Conservation (phyloP, 495 filamentous ascomycete genomes). For the Pyrenula massariospora region DNA sequence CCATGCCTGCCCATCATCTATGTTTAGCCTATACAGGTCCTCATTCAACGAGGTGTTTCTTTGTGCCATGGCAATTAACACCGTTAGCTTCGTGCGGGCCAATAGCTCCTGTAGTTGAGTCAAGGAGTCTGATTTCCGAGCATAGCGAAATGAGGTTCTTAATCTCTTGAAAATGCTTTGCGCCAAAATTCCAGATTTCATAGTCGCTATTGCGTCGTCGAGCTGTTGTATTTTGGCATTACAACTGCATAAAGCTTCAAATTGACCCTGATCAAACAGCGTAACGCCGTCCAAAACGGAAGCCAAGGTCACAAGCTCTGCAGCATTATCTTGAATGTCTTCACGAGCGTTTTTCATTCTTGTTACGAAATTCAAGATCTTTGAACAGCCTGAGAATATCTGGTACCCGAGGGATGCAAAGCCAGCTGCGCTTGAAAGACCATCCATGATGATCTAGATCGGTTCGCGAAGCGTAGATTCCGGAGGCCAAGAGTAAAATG, state of each 20-base stretch:
- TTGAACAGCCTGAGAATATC: not conserved
- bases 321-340: not conserved
- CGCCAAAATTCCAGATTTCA: not conserved
- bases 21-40: too few relatives aligned
- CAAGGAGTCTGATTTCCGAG: not conserved
- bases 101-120: not conserved
- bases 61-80: not conserved
- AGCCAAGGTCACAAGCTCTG: not conserved
- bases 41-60: not conserved
- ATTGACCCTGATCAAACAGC: not conserved
- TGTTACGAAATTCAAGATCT: not conserved
- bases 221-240: not conserved
- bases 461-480: too few relatives aligned
- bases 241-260: not conserved
- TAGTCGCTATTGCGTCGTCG: not conserved
- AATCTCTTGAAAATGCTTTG: not conserved
- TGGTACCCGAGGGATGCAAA: not conserved
- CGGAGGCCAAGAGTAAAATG: too few relatives aligned
- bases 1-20: too few relatives aligned
- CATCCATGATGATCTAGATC: not conserved
- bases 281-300: not conserved
- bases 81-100: not conserved
- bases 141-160: not conserved
- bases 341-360: not conserved
- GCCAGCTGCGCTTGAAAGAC: not conserved